phyloP scores from a whole-genome alignment of 2,329 filamentous ascomycete genomes.

The Diplodia scrobiculata region DNA sequence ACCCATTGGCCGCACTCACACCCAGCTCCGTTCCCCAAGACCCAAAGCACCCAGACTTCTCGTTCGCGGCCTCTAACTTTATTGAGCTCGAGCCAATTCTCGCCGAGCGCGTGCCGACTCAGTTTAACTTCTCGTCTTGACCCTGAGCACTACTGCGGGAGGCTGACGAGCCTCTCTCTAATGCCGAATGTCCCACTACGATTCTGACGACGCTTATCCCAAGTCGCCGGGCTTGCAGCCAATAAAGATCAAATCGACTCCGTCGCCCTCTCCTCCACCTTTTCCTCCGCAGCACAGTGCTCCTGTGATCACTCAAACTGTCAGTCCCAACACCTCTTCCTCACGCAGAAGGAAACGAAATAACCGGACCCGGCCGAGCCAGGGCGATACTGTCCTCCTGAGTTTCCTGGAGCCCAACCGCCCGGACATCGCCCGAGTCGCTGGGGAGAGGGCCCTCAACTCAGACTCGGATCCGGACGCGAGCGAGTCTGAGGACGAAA shows the following conservation, averaged over 20 bases:
- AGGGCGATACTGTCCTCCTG: conserved; percentile 68
- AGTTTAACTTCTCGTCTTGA: conserved; percentile 12
- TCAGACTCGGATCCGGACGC: conserved; percentile 49
- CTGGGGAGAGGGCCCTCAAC: conserved; percentile 57
- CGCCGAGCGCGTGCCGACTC: conserved; percentile 22
- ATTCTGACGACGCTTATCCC: conserved; percentile 53
- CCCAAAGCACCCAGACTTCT: conserved; percentile 10
- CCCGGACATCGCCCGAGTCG: conserved; percentile 64
- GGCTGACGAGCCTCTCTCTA: conserved; percentile 29
- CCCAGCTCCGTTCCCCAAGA: conserved; percentile 10
- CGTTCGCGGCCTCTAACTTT: conserved; percentile 18
- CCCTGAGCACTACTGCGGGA: conserved; percentile 12
- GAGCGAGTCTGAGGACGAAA: conserved; percentile 49
- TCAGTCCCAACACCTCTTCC: conserved; percentile 47
- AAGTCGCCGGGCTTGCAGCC: conserved; percentile 48
- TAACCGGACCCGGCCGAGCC: conserved; percentile 58
- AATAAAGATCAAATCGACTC: conserved; percentile 51
- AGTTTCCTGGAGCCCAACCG: conserved; percentile 64
- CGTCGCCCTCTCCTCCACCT: conserved; percentile 56
- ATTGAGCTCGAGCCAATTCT: conserved; percentile 20
- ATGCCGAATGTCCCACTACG: conserved; percentile 42
- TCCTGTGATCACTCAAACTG: conserved; percentile 36
- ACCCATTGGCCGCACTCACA: conserved; percentile 18
- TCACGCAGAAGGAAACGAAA: conserved; percentile 50
- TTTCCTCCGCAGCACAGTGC: conserved; percentile 37